Evolutionary conservation across 345 rosid species (phyloP).

Genomic region (Salix koriyanagi): DNA sequence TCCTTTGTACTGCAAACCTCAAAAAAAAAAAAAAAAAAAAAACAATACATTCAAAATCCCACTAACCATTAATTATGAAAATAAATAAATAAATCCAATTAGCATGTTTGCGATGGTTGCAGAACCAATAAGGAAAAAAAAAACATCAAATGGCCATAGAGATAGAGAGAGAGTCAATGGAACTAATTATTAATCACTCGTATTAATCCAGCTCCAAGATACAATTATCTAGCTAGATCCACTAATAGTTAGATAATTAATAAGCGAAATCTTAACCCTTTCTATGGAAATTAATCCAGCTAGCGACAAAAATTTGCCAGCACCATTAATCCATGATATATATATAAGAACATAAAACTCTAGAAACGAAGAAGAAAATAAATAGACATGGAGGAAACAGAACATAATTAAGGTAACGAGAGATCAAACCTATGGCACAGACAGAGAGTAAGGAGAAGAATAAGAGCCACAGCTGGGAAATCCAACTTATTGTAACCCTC

Average conservation of each 20-base stretch:
- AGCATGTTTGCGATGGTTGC: background rate
- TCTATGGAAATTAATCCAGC: constrained; percentile 2
- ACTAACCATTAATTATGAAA: background rate
- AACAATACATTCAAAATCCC: constrained; percentile 20
- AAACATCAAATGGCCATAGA: background rate
- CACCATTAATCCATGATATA: background rate
- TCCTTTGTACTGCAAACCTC: constrained; percentile 80
- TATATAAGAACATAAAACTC: background rate
- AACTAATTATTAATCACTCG: constrained; percentile 5
- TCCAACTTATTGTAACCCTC: constrained; percentile 74
- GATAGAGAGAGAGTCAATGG: constrained; percentile 2
- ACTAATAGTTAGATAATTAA: background rate
- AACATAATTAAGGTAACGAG: background rate
- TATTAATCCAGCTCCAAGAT: background rate
- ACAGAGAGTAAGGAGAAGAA: constrained; percentile 80
- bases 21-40: background rate
- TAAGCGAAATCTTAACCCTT: constrained; percentile 1
- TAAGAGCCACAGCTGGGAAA: constrained; percentile 72
- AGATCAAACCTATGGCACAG: constrained; percentile 68
- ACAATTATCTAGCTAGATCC: constrained; percentile 9
- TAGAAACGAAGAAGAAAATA: background rate
- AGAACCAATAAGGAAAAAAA: constrained; percentile 1
- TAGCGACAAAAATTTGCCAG: constrained; percentile 3
- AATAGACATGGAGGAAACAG: background rate
- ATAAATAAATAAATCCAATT: background rate